Base-by-base conservation (phyloP, 345 rosid species). In the Populus simonii region DNA sequence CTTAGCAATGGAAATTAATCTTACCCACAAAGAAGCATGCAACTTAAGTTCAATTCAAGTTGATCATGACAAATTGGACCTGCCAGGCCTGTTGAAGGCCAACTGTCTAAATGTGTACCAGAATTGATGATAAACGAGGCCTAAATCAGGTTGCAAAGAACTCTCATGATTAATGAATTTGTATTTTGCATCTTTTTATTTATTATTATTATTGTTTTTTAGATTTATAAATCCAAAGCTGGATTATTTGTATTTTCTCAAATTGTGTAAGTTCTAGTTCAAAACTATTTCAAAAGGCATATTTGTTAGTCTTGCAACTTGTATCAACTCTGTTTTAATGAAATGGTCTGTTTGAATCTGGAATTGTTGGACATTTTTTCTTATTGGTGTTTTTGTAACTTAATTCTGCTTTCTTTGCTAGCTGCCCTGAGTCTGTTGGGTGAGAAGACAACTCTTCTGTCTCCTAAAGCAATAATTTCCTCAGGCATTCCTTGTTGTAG, bases 401-500 rank as follows among this genome's bases (percentile, higher is more conserved):
- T 22, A 68, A 53, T 68, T 78, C 72, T n/a, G 45, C 25, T 53
- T 83, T 84, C 83, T 80, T 77, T 83, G 11, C 76, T 89, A 96
- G 99, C 97, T 88, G 90, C 93, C 85, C 87, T 94, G 74, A 82
- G 92, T 23, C 87, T 88, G 79, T 86, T 96, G 83, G 99, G 99
- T 36, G 99, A 96, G 89, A 96, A 96, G 90, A 96, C 98, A 70
- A 96, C 98, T 86, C 97, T 96, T 78, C 80, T 94, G 75, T 94
- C 98, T 45, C 99, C 99, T 73, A 93, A 94, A 82, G 80, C 89
- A 70, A 78, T 94, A 78, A 89, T 92, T 76, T 89, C 92, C 78
- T 90, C 97, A 15, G 92, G 92, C 79, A 89, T 96, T 85, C 99
- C 98, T 69, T 94, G 99, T 82, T 96, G 97, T 87, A 92, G 99